phyloP scores from a whole-genome alignment of 305 asterid species.

The Fraxinus dipetala region DNA sequence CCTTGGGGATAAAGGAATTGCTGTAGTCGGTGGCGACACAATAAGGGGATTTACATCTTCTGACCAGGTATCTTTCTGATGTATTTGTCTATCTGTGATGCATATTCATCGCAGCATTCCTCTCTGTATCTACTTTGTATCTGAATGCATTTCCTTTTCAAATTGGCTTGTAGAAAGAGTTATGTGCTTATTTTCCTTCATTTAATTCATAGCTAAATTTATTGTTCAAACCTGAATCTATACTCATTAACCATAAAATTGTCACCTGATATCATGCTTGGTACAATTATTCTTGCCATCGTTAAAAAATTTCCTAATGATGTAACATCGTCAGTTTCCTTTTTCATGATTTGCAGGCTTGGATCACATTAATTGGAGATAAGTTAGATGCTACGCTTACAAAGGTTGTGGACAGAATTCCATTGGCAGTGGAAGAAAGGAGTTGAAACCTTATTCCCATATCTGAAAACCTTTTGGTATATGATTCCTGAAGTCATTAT shows the following conservation, averaged over 20 bases:
- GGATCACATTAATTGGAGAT: conserved; percentile 82
- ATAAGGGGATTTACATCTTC: conserved; percentile 83
- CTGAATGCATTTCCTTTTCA: conserved; percentile 6
- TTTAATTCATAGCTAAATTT: not conserved
- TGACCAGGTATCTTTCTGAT: conserved; percentile 60
- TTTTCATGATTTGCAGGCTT: conserved; percentile 51
- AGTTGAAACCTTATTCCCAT: conserved; percentile 26
- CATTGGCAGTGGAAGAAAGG: conserved; percentile 34
- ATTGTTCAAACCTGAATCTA: not conserved
- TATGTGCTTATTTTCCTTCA: not conserved
- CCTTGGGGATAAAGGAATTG: conserved; percentile 75
- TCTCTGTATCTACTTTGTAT: not conserved
- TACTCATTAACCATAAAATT: not conserved
- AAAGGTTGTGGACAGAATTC: conserved; percentile 37
- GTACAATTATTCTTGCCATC: conserved; percentile 5
- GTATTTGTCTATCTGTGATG: not conserved
- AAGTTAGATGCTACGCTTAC: conserved; percentile 75
- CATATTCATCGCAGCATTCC: conserved; percentile 4
- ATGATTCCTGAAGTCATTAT: conserved; percentile 24
- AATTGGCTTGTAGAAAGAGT: not conserved
- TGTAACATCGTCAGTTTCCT: conserved; percentile 12
- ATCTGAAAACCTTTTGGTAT: not conserved
- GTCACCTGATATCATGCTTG: not conserved
- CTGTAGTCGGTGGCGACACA: conserved; percentile 85
- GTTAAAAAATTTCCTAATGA: conserved; percentile 5